A percentile compares a stretch with the other conserved stretches of the same genome.
phyloP scores from a whole-genome alignment of 208 protist genomes.

The Crithidia fasciculata region DNA sequence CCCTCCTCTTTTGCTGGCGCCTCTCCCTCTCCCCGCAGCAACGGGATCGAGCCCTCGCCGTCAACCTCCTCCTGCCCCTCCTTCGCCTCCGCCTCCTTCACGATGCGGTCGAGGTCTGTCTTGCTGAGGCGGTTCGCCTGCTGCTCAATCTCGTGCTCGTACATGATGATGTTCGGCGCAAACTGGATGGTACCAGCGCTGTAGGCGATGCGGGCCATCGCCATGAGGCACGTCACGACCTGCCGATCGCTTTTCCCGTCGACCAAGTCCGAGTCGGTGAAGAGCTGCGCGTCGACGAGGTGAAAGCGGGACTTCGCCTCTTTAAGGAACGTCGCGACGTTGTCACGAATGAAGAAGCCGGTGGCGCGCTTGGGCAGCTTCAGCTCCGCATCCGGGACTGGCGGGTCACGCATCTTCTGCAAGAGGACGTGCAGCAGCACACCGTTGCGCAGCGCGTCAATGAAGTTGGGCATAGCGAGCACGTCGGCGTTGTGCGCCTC shows the following conservation, averaged over 20 bases:
- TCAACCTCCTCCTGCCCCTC: background rate
- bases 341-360: constrained; percentile 83
- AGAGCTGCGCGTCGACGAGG: constrained; percentile 65
- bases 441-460: constrained; percentile 69
- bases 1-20: background rate
- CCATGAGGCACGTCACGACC: constrained; percentile 80
- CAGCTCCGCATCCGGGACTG: constrained; percentile 47
- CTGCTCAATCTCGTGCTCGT: constrained; percentile 68
- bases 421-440: constrained; percentile 69
- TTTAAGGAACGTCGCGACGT: constrained; percentile 65
- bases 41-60: background rate
- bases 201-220: constrained; percentile 71
- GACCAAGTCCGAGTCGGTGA: constrained; percentile 78
- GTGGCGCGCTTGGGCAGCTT: constrained; percentile 58
- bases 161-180: constrained; percentile 55
- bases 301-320: constrained; percentile 42
- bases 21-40: background rate
- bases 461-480: constrained; percentile 48
- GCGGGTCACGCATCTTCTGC: constrained; percentile 69
- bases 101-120: constrained; percentile 42
- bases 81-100: constrained; percentile 32
- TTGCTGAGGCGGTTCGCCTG: constrained; percentile 35
- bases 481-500: constrained; percentile 46
- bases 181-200: constrained; percentile 37
- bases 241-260: constrained; percentile 76